Evolutionary conservation across 1,284 basidiomycete species (phyloP).

Genomic region (Stygiomarasmius scandens): DNA sequence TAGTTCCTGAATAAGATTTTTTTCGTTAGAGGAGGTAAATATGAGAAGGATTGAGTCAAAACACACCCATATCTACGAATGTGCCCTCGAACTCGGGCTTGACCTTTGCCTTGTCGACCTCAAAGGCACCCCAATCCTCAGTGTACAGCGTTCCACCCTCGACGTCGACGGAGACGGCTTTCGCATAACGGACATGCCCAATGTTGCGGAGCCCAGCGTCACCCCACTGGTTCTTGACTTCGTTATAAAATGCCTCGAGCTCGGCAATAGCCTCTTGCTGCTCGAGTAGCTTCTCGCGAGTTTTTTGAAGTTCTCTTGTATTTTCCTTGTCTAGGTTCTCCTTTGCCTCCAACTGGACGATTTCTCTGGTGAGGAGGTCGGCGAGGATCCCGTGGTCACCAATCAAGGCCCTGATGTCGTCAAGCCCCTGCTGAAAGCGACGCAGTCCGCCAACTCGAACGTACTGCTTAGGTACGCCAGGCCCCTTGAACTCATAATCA

Average conservation of each 20-base stretch:
- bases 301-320: slow-evolving; percentile 21
- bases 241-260: slow-evolving; percentile 32
- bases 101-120: slow-evolving; percentile 31
- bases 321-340: background rate
- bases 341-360: slow-evolving; percentile 23
- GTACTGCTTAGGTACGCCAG: slow-evolving; percentile 28
- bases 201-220: slow-evolving; percentile 33
- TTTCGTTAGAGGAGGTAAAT: slow-evolving; percentile 28
- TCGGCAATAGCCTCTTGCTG: slow-evolving; percentile 25
- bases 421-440: slow-evolving; percentile 35
- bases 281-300: slow-evolving; percentile 18
- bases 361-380: slow-evolving; percentile 21
- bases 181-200: slow-evolving; percentile 31
- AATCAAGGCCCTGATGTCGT: slow-evolving; percentile 29
- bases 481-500: slow-evolving; percentile 30
- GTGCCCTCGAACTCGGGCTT: slow-evolving; percentile 39
- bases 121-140: slow-evolving; percentile 33
- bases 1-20: slow-evolving; percentile 28
- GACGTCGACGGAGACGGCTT: slow-evolving; percentile 27
- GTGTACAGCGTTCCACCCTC: slow-evolving; percentile 26
- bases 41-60: slow-evolving; percentile 25
- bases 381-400: slow-evolving; percentile 22
- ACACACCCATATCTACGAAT: slow-evolving; percentile 40
- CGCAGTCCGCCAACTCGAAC: slow-evolving; percentile 33
- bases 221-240: slow-evolving; percentile 29